Base-by-base conservation (phyloP, 2,329 filamentous ascomycete species). In the Xylariaceae sp. region DNA sequence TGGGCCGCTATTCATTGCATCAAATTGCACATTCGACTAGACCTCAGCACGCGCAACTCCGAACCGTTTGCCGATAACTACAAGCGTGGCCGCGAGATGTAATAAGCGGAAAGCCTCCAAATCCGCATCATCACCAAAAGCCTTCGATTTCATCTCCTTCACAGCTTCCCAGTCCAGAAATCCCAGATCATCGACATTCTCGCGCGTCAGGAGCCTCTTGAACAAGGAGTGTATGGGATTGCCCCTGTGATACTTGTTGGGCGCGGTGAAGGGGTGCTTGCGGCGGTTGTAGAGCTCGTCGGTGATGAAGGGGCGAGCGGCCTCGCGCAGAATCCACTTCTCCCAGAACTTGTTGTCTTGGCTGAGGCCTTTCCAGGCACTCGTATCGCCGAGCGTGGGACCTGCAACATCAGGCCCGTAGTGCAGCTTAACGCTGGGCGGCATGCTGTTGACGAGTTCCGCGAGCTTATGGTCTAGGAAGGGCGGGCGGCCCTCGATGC, bases 141-240 rank as follows among this genome's bases (percentile, higher is more conserved):
- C 72, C 33, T 44, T 50, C 19, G 57, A 55, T 11, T 74, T 53
- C 32, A 66, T 51, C 5, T 58, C 48, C 50, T 67, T 42, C 0
- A 68, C 58, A 16, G 57, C 57, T 1, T 57, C 46, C 57, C 63
- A 73, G 29, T 70, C 59, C 3, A 72, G 47, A 47, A 73, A 73
- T 0, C 69, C 68, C 4, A 73, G 52, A 2, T 53, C 44, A 21
- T 65, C 61, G 3, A 74, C 57, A 25, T 62, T 64, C 8, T 67
- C 62, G 21, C 56, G 37, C 0, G 67, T 68, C 10, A 69, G 50
- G 2, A 71, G 47, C 8, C 47, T n/a, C n/a, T n/a, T n/a, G 29
- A 22, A 44, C 32, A 34, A 67, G 37, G 36, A 37, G 17, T 22
- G 25, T 17, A 25, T 37, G 33, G 29, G 14, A 22, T n/a, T 29